Percentiles rank a stretch among this genome's conserved stretches.
These are phyloP conservation scores for Phylloporus rhodoxanthus DNA, from an alignment of 768 basidiomycete species.

Conservation along the genomic window DNA sequence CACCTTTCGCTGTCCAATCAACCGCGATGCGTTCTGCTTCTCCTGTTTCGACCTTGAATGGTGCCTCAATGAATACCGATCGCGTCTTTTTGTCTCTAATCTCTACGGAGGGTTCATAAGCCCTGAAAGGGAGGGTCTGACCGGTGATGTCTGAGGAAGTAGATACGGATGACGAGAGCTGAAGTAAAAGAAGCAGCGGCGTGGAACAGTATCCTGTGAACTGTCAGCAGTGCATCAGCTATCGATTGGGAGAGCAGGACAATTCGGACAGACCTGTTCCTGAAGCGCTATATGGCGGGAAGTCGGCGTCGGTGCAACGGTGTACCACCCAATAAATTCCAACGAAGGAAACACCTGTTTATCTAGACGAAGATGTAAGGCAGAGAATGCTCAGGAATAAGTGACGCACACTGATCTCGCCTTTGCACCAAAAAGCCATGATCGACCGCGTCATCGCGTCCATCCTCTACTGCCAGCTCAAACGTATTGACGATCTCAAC, in stretches of 20 bases:
- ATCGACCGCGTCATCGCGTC: constrained; percentile 58
- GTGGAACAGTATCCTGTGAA: constrained; percentile 83
- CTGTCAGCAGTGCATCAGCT: constrained; percentile 34
- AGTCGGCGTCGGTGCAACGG: constrained; percentile 70
- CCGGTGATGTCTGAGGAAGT: constrained; percentile 49
- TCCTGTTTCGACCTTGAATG: constrained; percentile 90
- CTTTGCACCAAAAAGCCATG: constrained; percentile 76
- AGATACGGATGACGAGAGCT: constrained; percentile 45
- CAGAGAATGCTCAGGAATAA: constrained; percentile 1
- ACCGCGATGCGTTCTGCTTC: constrained; percentile 99
- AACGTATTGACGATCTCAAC: constrained; percentile 98
- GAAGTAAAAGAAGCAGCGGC: constrained; percentile 78
- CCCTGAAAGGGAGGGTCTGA: constrained; percentile 81
- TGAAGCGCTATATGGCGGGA: constrained; percentile 76
- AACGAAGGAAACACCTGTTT: constrained; percentile 98
- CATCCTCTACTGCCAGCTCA: constrained; percentile 66
- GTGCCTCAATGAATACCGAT: constrained; percentile 76
- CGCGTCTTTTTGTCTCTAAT: constrained; percentile 73
- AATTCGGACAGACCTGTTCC: constrained; percentile 55
- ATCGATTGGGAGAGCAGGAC: neutral
- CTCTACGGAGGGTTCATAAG: constrained; percentile 90
- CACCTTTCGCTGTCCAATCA: constrained; percentile 87
- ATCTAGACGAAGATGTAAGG: constrained; percentile 44
- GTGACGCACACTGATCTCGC: constrained; percentile 74
- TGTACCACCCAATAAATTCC: constrained; percentile 98